Conservation (phyloP, 1,284 basidiomycete species). For the Moesziomyces sp. region DNA sequence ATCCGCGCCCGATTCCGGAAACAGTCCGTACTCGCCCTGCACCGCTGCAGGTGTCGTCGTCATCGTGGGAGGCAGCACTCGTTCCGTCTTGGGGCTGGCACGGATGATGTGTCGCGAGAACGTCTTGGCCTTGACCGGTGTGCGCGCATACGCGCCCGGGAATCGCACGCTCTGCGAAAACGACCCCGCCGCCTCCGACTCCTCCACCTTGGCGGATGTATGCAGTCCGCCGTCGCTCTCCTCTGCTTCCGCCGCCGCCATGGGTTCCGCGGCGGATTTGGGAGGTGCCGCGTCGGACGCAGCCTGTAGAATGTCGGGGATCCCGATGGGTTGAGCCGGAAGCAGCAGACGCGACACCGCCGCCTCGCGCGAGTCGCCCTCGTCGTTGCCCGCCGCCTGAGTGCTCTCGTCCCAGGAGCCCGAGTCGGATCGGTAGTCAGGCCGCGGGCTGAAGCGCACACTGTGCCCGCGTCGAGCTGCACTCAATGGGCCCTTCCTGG, state of each 20-base stretch:
- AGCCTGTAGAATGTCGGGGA: constrained; percentile 20
- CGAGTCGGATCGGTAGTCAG: constrained; percentile 47
- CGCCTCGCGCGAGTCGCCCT: constrained; percentile 5
- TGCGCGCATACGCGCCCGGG: constrained; percentile 30
- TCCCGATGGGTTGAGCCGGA: constrained; percentile 20
- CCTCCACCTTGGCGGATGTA: constrained; percentile 10
- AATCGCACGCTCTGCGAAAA: constrained; percentile 27
- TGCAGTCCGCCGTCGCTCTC: constrained; percentile 16
- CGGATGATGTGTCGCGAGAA: constrained; percentile 42
- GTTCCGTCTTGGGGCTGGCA: constrained; percentile 19
- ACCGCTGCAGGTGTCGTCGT: background rate
- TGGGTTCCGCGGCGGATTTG: background rate
- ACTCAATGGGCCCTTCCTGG: constrained; percentile 17
- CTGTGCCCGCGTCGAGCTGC: constrained; percentile 21
- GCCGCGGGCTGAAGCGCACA: constrained; percentile 44
- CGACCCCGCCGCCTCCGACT: constrained; percentile 9
- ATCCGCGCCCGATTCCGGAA: constrained; percentile 1
- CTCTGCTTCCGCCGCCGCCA: constrained; percentile 7
- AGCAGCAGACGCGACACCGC: constrained; percentile 15
- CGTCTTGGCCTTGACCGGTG: constrained; percentile 11
- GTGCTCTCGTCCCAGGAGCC: constrained; percentile 40
- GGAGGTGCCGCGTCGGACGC: background rate
- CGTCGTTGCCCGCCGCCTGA: constrained; percentile 6
- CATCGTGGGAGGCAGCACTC: constrained; percentile 3
- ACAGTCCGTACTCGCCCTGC: constrained; percentile 4